Percentiles rank a stretch among this genome's conserved stretches.
Conservation (phyloP, 2,329 filamentous ascomycete species). For the Didymella lethalis region DNA sequence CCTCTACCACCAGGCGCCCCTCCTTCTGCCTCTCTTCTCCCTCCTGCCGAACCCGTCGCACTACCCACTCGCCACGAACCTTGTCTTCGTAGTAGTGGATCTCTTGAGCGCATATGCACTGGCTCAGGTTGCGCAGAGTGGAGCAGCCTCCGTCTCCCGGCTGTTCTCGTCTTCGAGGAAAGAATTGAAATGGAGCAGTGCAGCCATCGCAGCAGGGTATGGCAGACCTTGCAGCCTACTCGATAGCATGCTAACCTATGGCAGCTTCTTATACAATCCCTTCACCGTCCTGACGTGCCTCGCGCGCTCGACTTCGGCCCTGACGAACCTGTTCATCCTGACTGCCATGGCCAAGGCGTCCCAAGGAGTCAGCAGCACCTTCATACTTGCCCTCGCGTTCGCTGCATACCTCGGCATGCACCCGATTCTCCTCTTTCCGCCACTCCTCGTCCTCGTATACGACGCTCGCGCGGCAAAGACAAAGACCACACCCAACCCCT, state of each 20-base stretch:
- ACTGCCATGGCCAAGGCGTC: slow-evolving; percentile 84
- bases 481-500: slow-evolving; percentile 38
- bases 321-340: slow-evolving; percentile 88
- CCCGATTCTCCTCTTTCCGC: slow-evolving; percentile 83
- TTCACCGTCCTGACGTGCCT: slow-evolving; percentile 92
- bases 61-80: slow-evolving; percentile 75
- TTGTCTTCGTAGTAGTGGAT: slow-evolving; percentile 84
- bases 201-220: slow-evolving; percentile 80
- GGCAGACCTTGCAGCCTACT: neutral
- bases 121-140: slow-evolving; percentile 79
- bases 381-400: slow-evolving; percentile 84
- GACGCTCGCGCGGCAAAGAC: slow-evolving; percentile 42
- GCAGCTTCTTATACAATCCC: slow-evolving; percentile 90
- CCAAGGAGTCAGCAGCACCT: slow-evolving; percentile 71
- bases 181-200: slow-evolving; percentile 75
- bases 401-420: slow-evolving; percentile 94
- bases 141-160: slow-evolving; percentile 76
- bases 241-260: slow-evolving; percentile 26
- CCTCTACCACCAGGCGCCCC: slow-evolving; percentile 77
- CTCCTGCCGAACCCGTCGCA: slow-evolving; percentile 75
- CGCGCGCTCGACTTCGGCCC: slow-evolving; percentile 85
- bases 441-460: slow-evolving; percentile 80
- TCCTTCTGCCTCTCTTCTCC: slow-evolving; percentile 90
- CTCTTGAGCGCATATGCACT: slow-evolving; percentile 83
- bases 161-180: slow-evolving; percentile 81